phyloP scores from a whole-genome alignment of 106 monocot genomes.

The Triglochin maritima region DNA sequence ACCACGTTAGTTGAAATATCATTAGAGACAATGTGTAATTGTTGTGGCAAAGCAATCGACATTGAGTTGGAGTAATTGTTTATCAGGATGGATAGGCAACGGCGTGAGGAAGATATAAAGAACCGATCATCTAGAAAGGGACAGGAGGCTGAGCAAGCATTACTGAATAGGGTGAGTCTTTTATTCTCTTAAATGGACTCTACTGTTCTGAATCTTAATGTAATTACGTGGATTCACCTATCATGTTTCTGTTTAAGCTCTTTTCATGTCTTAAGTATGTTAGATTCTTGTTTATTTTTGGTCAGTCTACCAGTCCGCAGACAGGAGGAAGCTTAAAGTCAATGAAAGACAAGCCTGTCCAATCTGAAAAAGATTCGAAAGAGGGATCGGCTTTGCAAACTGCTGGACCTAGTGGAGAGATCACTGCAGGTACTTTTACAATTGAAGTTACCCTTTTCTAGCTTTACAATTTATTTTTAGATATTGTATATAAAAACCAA shows the following conservation, averaged over 20 bases:
- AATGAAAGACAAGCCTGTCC: constrained; percentile 71
- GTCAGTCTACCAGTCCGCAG: constrained; percentile 79
- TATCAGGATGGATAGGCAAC: constrained; percentile 85
- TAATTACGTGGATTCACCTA: no score
- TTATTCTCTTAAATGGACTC: no score
- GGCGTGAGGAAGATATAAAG: constrained; percentile 83
- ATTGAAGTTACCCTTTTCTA: not conserved
- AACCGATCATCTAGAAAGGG: constrained; percentile 70
- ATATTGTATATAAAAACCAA: not conserved
- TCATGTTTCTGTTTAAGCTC: not conserved
- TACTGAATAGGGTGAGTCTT: constrained; percentile 49
- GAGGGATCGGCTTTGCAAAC: constrained; percentile 65
- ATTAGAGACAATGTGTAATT: no score
- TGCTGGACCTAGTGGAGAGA: constrained; percentile 87
- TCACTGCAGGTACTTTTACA: constrained; percentile 56
- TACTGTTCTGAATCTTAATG: no score
- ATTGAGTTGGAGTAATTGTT: not conserved
- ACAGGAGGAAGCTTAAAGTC: constrained; percentile 67
- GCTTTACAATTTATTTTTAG: no score
- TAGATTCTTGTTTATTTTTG: not conserved
- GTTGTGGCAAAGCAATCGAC: no score
- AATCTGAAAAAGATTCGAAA: constrained; percentile 78
- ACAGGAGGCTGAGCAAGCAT: constrained; percentile 66
- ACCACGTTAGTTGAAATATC: no score
- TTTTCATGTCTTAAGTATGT: not conserved